Conservation (phyloP, 768 basidiomycete species). For the Tubosaeta sp. region DNA sequence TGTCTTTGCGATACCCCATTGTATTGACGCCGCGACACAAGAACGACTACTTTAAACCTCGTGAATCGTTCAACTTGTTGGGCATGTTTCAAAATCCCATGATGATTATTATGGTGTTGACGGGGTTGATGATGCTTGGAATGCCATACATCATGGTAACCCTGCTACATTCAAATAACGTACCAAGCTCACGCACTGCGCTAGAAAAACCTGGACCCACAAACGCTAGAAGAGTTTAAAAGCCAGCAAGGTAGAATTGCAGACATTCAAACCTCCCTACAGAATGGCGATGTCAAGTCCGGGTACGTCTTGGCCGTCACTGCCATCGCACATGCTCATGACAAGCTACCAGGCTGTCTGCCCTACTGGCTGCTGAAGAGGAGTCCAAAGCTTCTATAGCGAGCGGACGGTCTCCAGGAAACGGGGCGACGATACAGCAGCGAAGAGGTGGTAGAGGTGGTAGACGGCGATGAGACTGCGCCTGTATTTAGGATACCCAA, state of each 20-base stretch:
- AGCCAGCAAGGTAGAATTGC: conserved; percentile 55
- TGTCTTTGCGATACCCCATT: conserved; percentile 60
- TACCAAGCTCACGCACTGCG: conserved; percentile 6
- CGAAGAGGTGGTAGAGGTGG: conserved; percentile 35
- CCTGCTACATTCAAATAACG: neutral
- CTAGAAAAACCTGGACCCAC: conserved; percentile 76
- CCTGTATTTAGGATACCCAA: conserved; percentile 6
- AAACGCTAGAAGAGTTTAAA: conserved; percentile 60
- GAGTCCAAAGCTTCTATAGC: conserved; percentile 30
- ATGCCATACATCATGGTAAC: conserved; percentile 76
- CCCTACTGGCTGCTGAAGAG: conserved; percentile 39
- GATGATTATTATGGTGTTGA: conserved; percentile 74
- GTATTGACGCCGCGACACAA: conserved; percentile 50
- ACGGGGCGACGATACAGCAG: conserved; percentile 22
- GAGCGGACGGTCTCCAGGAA: conserved; percentile 16
- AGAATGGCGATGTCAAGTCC: conserved; percentile 54
- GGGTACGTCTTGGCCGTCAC: conserved; percentile 39
- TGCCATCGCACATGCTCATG: conserved; percentile 2
- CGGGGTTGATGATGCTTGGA: conserved; percentile 61
- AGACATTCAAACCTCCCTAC: conserved; percentile 52
- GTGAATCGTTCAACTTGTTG: conserved; percentile 67
- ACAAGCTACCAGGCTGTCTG: conserved; percentile 36
- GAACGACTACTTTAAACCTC: conserved; percentile 63
- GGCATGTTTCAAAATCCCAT: conserved; percentile 81
- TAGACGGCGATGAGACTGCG: conserved; percentile 28